A percentile compares a stretch with the other conserved stretches of the same genome.
Conservation (phyloP, 768 basidiomycete species). For the Mycena crocata region DNA sequence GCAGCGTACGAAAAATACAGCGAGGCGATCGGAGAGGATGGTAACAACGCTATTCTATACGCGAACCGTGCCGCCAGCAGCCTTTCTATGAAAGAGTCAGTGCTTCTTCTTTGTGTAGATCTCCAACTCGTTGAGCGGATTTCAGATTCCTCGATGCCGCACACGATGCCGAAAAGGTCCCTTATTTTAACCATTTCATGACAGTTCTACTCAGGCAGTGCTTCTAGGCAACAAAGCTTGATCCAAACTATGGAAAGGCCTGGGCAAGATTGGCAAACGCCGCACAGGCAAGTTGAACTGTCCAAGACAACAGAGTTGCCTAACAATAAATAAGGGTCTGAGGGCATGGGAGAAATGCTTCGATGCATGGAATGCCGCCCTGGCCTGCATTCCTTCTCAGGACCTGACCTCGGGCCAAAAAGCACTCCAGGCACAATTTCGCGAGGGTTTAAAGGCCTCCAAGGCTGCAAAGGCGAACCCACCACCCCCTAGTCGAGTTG, state of each 20-base stretch:
- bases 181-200: background rate
- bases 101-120: background rate
- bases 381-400: slow-evolving; percentile 43
- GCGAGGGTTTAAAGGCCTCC: slow-evolving; percentile 42
- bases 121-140: background rate
- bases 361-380: slow-evolving; percentile 47
- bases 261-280: slow-evolving; percentile 55
- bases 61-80: slow-evolving; percentile 58
- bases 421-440: slow-evolving; percentile 50
- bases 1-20: slow-evolving; percentile 49
- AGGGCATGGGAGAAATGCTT: slow-evolving; percentile 35
- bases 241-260: slow-evolving; percentile 55
- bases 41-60: slow-evolving; percentile 56
- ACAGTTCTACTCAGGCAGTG: background rate
- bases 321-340: slow-evolving; percentile 37
- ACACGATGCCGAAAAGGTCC: slow-evolving; percentile 45
- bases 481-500: slow-evolving; percentile 14
- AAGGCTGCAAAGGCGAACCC: slow-evolving; percentile 26
- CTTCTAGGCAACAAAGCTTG: slow-evolving; percentile 52
- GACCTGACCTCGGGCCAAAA: slow-evolving; percentile 45
- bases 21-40: slow-evolving; percentile 53
- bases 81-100: slow-evolving; percentile 50
- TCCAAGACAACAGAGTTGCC: background rate
- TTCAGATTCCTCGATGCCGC: slow-evolving; percentile 47
- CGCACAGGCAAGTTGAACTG: slow-evolving; percentile 34